Percentiles rank a stretch among this genome's conserved stretches.
Conservation (phyloP, 2,329 filamentous ascomycete species). For the Calonectria henricotiae region DNA sequence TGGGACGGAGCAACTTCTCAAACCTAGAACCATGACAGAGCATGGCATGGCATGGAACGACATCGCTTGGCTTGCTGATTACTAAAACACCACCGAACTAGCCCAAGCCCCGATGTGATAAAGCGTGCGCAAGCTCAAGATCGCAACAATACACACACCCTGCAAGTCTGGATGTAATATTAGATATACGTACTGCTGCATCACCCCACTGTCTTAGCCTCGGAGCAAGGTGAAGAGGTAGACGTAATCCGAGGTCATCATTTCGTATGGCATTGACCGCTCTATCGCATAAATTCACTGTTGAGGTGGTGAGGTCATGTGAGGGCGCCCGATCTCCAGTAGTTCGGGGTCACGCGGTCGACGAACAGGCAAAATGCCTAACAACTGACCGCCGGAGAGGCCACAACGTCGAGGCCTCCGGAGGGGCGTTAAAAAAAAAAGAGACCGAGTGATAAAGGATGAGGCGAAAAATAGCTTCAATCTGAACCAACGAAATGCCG, state of each 20-base stretch:
- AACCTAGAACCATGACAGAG: conserved; percentile 22
- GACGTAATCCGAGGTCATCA: conserved; percentile 40
- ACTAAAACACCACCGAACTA: conserved; percentile 42
- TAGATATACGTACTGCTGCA: conserved; percentile 29
- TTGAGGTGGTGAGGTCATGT: conserved; percentile 47
- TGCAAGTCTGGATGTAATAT: conserved; percentile 23
- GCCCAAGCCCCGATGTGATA: conserved; percentile 48
- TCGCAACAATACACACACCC: conserved; percentile 37
- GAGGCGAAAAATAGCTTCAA: conserved; percentile 39
- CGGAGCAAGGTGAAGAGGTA: conserved; percentile 41
- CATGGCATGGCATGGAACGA: conserved; percentile 10
- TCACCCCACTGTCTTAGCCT: conserved; percentile 35
- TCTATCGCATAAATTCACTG: conserved; percentile 34
- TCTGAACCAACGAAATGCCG: conserved; percentile 47
- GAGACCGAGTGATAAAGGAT: conserved; percentile 38
- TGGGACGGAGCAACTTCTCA: conserved; percentile 36
- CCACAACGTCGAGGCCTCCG: conserved; percentile 42
- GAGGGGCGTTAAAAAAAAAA: conserved; percentile 43
- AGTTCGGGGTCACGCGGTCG: conserved; percentile 46
- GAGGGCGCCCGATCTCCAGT: conserved; percentile 42
- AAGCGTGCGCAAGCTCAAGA: conserved; percentile 50
- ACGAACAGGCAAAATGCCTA: conserved; percentile 37
- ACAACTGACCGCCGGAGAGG: conserved; percentile 48
- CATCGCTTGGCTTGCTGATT: conserved; percentile 31
- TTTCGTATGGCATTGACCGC: conserved; percentile 36